Evolutionary conservation across 2,329 filamentous ascomycete species (phyloP), one percentile per base, ranked within the genome.

Genomic region (Penicillium sp.): DNA sequence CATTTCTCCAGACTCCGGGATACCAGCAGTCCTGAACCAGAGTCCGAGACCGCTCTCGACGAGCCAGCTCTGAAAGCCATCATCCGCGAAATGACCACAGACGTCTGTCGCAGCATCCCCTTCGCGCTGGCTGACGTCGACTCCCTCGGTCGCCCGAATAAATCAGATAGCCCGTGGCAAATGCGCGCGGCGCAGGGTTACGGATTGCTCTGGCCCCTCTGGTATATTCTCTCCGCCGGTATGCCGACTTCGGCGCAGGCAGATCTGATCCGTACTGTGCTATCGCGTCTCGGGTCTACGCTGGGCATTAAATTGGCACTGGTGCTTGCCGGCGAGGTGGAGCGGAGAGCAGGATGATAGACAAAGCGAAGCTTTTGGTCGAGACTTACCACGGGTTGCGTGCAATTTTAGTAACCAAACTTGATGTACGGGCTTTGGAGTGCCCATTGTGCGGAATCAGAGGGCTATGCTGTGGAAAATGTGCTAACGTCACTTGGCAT

Each of bases 151-250:
- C 69, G 69, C 5, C 64, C 64, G 1, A 62, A 60, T 8, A 56
- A 55, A 1, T 56, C 60, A 8, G 36, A 52, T 2, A 53, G 65
- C 21, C 55, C 51, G 21, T 59, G 60, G 31, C 60, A 60, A 11
- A 57, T 74, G 15, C 71, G 72, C 19, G 72, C 71, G 2, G 68
- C 68, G 2, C 68, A 73, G 25, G 70, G 60, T 0, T 72, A 73
- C 29, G 67, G 63, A 19, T 60, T 75, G 52, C 61, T 75, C 3
- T 75, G 73, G 73, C 73, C 73, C 2, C 58, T 75, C n/a, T 75
- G 73, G 73, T 72, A 72, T 44, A 65, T 72, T 9, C 46, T 70
- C 5, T 67, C 71, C 5, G 71, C 64, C 33, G 72, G 71, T 0
- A 60, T 74, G 48, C 71, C 73, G 5, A 73, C 68, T 0, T 64